Evolutionary conservation across 768 basidiomycete genomes (phyloP).

Genomic region (Podaxis mareebaensis): DNA sequence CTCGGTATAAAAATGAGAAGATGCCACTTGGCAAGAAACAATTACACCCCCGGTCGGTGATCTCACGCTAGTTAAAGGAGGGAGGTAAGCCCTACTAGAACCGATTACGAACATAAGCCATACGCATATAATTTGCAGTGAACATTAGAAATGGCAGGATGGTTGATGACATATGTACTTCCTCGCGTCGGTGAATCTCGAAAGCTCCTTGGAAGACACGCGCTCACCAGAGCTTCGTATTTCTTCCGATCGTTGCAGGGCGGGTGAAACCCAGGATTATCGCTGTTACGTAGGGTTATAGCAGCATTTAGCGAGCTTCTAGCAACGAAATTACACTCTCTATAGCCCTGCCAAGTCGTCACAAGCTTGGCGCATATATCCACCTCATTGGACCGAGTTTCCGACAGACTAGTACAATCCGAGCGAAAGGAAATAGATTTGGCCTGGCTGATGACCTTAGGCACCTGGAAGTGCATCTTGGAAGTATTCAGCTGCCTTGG

Average conservation of each 20-base stretch:
- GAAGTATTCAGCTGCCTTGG: background rate
- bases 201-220: background rate
- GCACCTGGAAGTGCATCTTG: background rate
- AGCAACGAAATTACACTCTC: constrained; percentile 50
- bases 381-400: background rate
- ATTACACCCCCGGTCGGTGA: constrained; percentile 73
- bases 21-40: constrained; percentile 72
- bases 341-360: constrained; percentile 60
- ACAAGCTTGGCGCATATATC: constrained; percentile 74
- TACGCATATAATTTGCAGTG: constrained; percentile 85
- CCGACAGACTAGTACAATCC: background rate
- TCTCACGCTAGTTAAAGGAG: constrained; percentile 48
- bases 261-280: constrained; percentile 60
- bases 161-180: constrained; percentile 65
- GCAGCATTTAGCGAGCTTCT: background rate
- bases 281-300: constrained; percentile 36
- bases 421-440: constrained; percentile 1
- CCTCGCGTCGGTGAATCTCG: background rate
- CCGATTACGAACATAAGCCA: constrained; percentile 23
- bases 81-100: background rate
- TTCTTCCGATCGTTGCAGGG: constrained; percentile 71
- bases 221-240: constrained; percentile 62
- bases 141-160: constrained; percentile 63
- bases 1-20: background rate
- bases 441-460: background rate